phyloP scores from a whole-genome alignment of 2,329 filamentous ascomycete genomes.

The Aureobasidium sp. region DNA sequence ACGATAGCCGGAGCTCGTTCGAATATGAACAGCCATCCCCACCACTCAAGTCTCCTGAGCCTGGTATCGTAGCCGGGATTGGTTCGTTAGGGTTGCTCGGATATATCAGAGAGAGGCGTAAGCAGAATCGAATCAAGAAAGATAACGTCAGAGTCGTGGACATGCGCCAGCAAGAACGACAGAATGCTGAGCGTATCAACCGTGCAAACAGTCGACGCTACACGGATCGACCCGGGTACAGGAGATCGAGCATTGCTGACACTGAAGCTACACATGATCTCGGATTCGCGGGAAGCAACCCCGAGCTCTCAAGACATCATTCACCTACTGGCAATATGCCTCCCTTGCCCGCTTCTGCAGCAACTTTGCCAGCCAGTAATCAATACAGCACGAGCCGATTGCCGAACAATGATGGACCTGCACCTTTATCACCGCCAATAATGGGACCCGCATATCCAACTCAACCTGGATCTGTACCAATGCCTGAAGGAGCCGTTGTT shows the following conservation, averaged over 20 bases:
- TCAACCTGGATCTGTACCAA: slow-evolving; percentile 25
- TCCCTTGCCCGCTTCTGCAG: slow-evolving; percentile 25
- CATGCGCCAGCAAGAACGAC: slow-evolving; percentile 39
- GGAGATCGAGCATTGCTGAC: slow-evolving; percentile 22
- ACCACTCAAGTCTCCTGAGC: slow-evolving; percentile 19
- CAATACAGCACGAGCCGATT: neutral
- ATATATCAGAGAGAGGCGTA: slow-evolving; percentile 35
- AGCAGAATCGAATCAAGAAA: slow-evolving; percentile 46
- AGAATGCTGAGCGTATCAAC: slow-evolving; percentile 29
- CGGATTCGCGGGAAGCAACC: slow-evolving; percentile 35
- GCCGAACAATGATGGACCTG: neutral
- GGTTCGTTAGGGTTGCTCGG: slow-evolving; percentile 34
- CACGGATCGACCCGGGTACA: slow-evolving; percentile 22
- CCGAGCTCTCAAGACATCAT: slow-evolving; percentile 32
- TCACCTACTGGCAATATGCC: slow-evolving; percentile 22
- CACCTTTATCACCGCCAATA: neutral
- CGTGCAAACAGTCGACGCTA: slow-evolving; percentile 18
- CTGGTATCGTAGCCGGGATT: slow-evolving; percentile 38
- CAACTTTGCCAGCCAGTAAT: slow-evolving; percentile 15
- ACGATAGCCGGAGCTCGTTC: slow-evolving; percentile 12
- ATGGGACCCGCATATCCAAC: slow-evolving; percentile 12
- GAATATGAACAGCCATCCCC: slow-evolving; percentile 8
- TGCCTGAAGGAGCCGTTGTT: slow-evolving; percentile 20
- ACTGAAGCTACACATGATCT: slow-evolving; percentile 28
- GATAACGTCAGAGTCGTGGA: slow-evolving; percentile 53